Percentiles rank a stretch among this genome's conserved stretches.
Conservation (phyloP, 345 rosid species). For the Stellera chamaejasme region DNA sequence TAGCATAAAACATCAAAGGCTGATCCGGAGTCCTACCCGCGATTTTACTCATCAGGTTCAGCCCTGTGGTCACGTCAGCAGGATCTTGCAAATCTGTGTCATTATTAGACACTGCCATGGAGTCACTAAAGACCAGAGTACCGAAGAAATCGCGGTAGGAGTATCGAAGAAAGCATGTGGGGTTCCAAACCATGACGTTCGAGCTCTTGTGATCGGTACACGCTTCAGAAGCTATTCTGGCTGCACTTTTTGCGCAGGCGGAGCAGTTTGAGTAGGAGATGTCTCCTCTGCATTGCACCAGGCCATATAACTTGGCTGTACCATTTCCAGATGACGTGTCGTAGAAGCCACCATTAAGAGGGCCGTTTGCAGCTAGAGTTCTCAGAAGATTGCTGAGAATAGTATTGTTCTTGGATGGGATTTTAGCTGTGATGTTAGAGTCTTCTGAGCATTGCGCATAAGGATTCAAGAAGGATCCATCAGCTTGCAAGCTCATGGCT, state of each 20-base stretch:
- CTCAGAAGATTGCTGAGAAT: constrained; percentile 14
- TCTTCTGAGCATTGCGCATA: constrained; percentile 20
- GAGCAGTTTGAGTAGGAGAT: constrained; percentile 21
- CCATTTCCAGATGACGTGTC: constrained; percentile 16
- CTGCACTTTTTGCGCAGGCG: constrained; percentile 21
- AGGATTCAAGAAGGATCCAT: constrained; percentile 12
- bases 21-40: constrained; percentile 19
- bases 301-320: constrained; percentile 22
- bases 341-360: constrained; percentile 22
- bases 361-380: constrained; percentile 21
- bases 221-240: constrained; percentile 3
- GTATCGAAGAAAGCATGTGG: constrained; percentile 30
- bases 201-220: constrained; percentile 19
- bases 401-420: constrained; percentile 16
- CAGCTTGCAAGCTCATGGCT: constrained; percentile 15
- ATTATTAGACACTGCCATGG: constrained; percentile 18
- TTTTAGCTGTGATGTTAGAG: constrained; percentile 17
- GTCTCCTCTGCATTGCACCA: constrained; percentile 34
- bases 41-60: constrained; percentile 24
- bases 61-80: constrained; percentile 16
- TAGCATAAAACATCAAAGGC: constrained; percentile 23
- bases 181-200: constrained; percentile 20
- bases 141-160: constrained; percentile 27
- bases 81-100: constrained; percentile 28
- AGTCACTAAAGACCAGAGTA: constrained; percentile 20